These are phyloP conservation scores for Ascochyta lentis DNA, from an alignment of 2,329 filamentous ascomycete genomes.

Conservation along the genomic window DNA sequence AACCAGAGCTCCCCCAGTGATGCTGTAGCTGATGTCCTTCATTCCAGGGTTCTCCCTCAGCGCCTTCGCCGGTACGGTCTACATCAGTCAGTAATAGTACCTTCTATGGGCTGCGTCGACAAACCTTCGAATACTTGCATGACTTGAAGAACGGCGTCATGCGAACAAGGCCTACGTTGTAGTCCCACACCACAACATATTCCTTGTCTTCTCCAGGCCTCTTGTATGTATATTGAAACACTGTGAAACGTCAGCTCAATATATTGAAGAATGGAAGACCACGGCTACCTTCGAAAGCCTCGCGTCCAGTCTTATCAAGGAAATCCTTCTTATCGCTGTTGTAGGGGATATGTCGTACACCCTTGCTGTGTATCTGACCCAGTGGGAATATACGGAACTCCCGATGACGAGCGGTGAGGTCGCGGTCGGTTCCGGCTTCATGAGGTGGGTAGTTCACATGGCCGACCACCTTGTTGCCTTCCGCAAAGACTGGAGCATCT, in stretches of 20 bases:
- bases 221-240: constrained; percentile 84
- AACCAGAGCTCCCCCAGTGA: constrained; percentile 87
- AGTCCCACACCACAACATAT: constrained; percentile 94
- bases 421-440: constrained; percentile 64
- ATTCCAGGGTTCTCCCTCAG: constrained; percentile 73
- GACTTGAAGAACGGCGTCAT: constrained; percentile 97
- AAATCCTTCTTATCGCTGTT: constrained; percentile 94
- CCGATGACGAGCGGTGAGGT: constrained; percentile 64
- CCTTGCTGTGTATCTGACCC: constrained; percentile 61
- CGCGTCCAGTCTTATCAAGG: constrained; percentile 81
- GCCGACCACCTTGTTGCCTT: constrained; percentile 66
- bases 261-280: neutral
- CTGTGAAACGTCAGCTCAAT: constrained; percentile 53
- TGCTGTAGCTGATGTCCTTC: constrained; percentile 88
- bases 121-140: constrained; percentile 83
- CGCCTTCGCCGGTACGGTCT: constrained; percentile 91
- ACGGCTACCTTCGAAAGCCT: constrained; percentile 81
- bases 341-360: constrained; percentile 78
- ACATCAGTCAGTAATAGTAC: constrained; percentile 21
- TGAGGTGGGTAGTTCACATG: constrained; percentile 76
- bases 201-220: constrained; percentile 68
- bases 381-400: constrained; percentile 72
- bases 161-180: constrained; percentile 89
- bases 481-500: constrained; percentile 67
- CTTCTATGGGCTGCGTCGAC: constrained; percentile 19